A percentile compares a stretch with the other conserved stretches of the same genome.
Conservation (phyloP, 1,284 basidiomycete species). For the Fomes fomentarius region DNA sequence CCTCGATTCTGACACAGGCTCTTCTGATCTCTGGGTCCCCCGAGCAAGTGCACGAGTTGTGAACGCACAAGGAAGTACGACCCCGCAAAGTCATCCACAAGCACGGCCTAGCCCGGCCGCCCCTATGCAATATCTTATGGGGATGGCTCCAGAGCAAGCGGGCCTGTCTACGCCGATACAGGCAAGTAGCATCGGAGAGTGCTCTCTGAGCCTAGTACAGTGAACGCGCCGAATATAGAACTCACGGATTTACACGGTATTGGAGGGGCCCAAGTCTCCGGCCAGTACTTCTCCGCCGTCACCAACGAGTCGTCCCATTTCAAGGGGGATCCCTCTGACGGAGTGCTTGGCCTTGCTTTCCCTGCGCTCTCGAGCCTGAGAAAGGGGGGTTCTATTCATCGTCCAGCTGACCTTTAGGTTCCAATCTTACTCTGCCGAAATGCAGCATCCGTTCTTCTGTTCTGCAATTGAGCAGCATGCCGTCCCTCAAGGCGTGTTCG, state of each 20-base stretch:
- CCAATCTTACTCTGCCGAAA: not conserved
- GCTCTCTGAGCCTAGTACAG: no score
- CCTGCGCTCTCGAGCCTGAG: conserved; percentile 21
- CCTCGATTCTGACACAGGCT: conserved; percentile 31
- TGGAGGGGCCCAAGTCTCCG: conserved; percentile 22
- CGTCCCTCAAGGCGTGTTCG: conserved; percentile 44
- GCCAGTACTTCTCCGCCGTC: conserved; percentile 22
- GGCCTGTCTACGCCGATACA: conserved; percentile 54
- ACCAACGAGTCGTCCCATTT: conserved; percentile 14
- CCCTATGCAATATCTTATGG: conserved; percentile 54
- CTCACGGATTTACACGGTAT: not conserved
- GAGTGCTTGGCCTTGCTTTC: conserved; percentile 29
- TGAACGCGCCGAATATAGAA: no score
- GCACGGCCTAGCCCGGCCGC: conserved; percentile 29
- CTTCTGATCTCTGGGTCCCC: conserved; percentile 30
- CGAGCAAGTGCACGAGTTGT: conserved; percentile 21
- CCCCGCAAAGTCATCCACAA: conserved; percentile 39
- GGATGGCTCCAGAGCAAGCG: conserved; percentile 53
- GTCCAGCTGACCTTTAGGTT: no score
- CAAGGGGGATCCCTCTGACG: conserved; percentile 20
- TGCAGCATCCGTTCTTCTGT: conserved; percentile 42
- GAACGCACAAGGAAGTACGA: conserved; percentile 31
- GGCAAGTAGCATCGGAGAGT: conserved; percentile 33
- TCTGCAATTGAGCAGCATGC: conserved; percentile 41
- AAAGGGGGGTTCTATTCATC: conserved; percentile 1